phyloP scores from a whole-genome alignment of 2,329 filamentous ascomycete species.

The Phaeosphaeria sp. region DNA sequence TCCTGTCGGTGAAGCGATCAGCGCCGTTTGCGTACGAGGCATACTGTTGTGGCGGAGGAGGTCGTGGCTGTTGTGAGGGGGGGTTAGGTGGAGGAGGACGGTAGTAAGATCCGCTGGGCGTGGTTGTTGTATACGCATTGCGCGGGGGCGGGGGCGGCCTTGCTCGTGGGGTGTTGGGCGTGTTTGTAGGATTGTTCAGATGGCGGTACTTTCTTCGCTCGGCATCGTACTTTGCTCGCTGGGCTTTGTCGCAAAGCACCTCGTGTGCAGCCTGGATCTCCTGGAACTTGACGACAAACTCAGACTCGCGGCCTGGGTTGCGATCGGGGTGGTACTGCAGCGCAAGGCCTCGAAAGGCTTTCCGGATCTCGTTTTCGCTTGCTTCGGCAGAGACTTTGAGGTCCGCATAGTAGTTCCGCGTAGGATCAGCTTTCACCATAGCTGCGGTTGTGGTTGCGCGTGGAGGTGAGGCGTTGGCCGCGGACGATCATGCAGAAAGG shows the following conservation, averaged over 20 bases:
- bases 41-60: conserved; percentile 36
- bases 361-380: conserved; percentile 78
- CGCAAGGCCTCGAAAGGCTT: conserved; percentile 83
- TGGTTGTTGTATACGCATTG: conserved; percentile 50
- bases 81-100: conserved; percentile 37
- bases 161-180: conserved; percentile 48
- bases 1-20: conserved; percentile 51
- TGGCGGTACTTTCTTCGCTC: conserved; percentile 58
- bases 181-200: conserved; percentile 41
- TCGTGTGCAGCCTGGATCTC: conserved; percentile 87
- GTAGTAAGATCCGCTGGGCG: conserved; percentile 42
- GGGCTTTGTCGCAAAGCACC: conserved; percentile 67
- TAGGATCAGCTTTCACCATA: conserved; percentile 73
- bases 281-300: conserved; percentile 83
- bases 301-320: conserved; percentile 80
- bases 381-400: conserved; percentile 74
- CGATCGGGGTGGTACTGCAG: conserved; percentile 88
- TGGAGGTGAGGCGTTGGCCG: neutral
- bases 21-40: conserved; percentile 48
- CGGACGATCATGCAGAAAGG: neutral
- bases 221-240: conserved; percentile 67
- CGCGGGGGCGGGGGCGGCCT: conserved; percentile 54
- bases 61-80: conserved; percentile 28
- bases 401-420: conserved; percentile 84
- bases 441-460: conserved; percentile 13